Conservation (phyloP, 768 basidiomycete species). For the Termitomyces sp. region DNA sequence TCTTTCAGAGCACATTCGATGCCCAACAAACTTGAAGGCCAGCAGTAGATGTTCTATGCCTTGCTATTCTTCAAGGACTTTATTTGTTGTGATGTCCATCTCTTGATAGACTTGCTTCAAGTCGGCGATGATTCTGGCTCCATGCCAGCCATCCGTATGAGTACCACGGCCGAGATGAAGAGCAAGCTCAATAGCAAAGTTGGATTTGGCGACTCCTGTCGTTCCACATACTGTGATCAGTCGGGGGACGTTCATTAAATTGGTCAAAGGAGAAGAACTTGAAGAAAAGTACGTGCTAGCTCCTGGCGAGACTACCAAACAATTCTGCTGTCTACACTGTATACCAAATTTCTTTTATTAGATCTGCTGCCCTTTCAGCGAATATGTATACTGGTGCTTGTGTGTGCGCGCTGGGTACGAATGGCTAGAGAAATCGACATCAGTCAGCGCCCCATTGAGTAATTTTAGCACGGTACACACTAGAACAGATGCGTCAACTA, state of each 20-base stretch:
- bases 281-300: background rate
- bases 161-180: conserved; percentile 38
- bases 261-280: background rate
- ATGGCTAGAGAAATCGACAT: conserved; percentile 4
- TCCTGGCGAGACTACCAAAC: background rate
- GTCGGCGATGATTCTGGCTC: conserved; percentile 84
- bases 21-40: conserved; percentile 78
- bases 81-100: conserved; percentile 92
- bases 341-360: conserved; percentile 9
- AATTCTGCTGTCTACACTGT: background rate
- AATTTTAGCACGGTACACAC: background rate
- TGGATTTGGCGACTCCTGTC: conserved; percentile 94
- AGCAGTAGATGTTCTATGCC: conserved; percentile 89
- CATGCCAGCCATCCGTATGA: conserved; percentile 39
- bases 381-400: conserved; percentile 14
- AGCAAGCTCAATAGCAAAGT: conserved; percentile 85
- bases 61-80: conserved; percentile 68
- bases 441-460: background rate
- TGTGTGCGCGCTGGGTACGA: conserved; percentile 10
- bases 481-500: too few relatives aligned
- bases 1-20: conserved; percentile 79
- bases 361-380: conserved; percentile 15
- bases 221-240: conserved; percentile 91
- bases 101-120: conserved; percentile 96
- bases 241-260: conserved; percentile 41